phyloP scores from a whole-genome alignment of 2,329 filamentous ascomycete species.

The Colletotrichum salicis region DNA sequence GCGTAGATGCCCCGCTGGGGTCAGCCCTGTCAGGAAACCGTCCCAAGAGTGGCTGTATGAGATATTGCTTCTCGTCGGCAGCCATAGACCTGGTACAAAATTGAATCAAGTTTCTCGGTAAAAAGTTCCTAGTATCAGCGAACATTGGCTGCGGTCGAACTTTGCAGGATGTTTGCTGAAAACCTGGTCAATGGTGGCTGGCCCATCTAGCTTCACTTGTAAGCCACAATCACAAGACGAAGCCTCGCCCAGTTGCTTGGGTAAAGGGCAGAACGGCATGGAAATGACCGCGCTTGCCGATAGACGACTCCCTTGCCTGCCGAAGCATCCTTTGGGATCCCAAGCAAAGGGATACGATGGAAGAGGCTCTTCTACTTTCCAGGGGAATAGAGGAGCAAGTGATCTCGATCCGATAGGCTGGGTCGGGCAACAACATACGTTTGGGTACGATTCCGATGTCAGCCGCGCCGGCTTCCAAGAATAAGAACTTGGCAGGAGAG shows the following conservation, averaged over 20 bases:
- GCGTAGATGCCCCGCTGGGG: slow-evolving; percentile 34
- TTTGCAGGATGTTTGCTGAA: slow-evolving; percentile 1
- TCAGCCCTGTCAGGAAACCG: slow-evolving; percentile 35
- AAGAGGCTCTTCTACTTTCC: neutral
- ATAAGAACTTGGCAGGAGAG: slow-evolving; percentile 10
- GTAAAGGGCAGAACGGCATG: neutral
- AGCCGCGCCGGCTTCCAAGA: slow-evolving; percentile 15
- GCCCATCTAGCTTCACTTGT: neutral
- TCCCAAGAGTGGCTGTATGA: slow-evolving; percentile 21
- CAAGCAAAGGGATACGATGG: neutral
- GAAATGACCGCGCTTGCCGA: slow-evolving; percentile 3
- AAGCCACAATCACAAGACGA: neutral
- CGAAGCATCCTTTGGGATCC: neutral
- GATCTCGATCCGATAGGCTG: slow-evolving; percentile 24
- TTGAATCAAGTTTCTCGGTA: slow-evolving; percentile 17
- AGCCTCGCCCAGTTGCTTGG: neutral
- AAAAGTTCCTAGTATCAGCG: neutral
- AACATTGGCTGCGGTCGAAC: slow-evolving; percentile 1
- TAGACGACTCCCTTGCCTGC: slow-evolving; percentile 1
- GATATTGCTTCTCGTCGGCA: slow-evolving; percentile 26
- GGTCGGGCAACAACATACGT: slow-evolving; percentile 29
- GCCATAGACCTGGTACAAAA: slow-evolving; percentile 34
- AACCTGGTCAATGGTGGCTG: neutral
- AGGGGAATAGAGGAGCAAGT: neutral
- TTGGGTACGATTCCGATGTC: slow-evolving; percentile 31